Evolutionary conservation across 176 grass and related monocot genomes (phyloP).

Genomic region (Avena insularis): DNA sequence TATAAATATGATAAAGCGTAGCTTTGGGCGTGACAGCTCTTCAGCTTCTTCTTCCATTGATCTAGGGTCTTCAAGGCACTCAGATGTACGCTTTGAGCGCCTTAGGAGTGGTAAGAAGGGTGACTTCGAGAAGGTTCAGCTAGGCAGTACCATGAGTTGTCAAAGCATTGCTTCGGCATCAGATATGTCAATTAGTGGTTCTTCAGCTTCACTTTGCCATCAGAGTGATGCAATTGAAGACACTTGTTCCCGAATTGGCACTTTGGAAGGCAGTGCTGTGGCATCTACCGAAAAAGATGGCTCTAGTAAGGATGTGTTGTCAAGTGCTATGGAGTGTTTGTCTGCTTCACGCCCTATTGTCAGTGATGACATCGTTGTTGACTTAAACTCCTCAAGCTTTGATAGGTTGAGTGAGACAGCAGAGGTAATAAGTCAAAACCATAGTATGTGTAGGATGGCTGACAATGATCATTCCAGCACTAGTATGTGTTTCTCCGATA

Average conservation of each 20-base stretch:
- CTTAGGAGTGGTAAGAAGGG: constrained; percentile 56
- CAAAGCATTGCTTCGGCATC: constrained; percentile 75
- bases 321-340: constrained; percentile 44
- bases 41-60: constrained; percentile 83
- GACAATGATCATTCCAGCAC: constrained; percentile 45
- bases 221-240: constrained; percentile 58
- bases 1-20: constrained; percentile 68
- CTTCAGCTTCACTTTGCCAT: constrained; percentile 51
- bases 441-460: constrained; percentile 32
- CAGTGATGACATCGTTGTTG: constrained; percentile 45
- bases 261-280: constrained; percentile 43
- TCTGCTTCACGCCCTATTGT: constrained; percentile 42
- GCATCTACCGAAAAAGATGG: constrained; percentile 28
- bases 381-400: constrained; percentile 31
- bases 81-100: constrained; percentile 50
- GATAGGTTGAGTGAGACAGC: constrained; percentile 32
- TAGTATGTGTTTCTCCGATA: constrained; percentile 47
- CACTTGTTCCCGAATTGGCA: constrained; percentile 46
- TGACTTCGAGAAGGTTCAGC: constrained; percentile 57
- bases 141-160: constrained; percentile 54
- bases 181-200: constrained; percentile 74
- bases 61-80: constrained; percentile 77
- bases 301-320: constrained; percentile 43
- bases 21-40: constrained; percentile 69
- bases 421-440: constrained; percentile 31